Conservation (phyloP, 176 grass and related monocot species). For the Coix lacrymajobi region DNA sequence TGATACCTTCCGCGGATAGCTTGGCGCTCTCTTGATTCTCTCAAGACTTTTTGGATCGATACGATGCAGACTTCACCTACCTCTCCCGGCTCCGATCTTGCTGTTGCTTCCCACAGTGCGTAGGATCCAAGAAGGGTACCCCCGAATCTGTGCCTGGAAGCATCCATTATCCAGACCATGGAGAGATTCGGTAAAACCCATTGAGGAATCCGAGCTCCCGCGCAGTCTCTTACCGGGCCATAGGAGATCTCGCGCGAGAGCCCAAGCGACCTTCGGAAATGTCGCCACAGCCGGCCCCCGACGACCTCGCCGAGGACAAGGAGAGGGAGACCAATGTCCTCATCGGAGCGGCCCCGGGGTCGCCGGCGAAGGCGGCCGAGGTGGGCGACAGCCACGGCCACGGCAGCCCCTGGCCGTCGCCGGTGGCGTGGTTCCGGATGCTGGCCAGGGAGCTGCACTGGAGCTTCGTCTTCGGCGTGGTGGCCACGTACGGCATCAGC, state of each 20-base stretch:
- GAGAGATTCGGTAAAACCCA: not conserved
- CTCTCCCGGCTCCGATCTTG: not conserved
- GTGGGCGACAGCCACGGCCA: not conserved
- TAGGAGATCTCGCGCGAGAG: constrained; percentile 22
- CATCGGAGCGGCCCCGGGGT: constrained; percentile 11
- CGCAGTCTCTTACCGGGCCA: not conserved
- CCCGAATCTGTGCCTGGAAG: constrained; percentile 8
- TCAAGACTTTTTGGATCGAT: not conserved
- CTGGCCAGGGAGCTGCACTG: constrained; percentile 73
- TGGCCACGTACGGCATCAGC: constrained; percentile 61
- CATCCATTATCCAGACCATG: constrained; percentile 17
- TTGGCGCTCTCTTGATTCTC: not conserved
- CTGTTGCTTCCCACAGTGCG: not conserved
- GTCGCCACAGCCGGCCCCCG: constrained; percentile 13
- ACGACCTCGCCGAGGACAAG: constrained; percentile 22
- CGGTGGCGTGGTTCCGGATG: constrained; percentile 70
- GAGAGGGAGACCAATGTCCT: constrained; percentile 48
- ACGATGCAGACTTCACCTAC: not conserved
- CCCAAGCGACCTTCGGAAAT: constrained; percentile 8
- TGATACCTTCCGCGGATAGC: not conserved
- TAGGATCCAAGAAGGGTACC: constrained; percentile 36
- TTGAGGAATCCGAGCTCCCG: not conserved
- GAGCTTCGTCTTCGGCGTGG: constrained; percentile 76
- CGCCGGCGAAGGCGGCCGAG: constrained; percentile 9
- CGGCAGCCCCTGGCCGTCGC: constrained; percentile 15